Evolutionary conservation across 208 protist species (phyloP).

Genomic region (Leishmania lainsoni): DNA sequence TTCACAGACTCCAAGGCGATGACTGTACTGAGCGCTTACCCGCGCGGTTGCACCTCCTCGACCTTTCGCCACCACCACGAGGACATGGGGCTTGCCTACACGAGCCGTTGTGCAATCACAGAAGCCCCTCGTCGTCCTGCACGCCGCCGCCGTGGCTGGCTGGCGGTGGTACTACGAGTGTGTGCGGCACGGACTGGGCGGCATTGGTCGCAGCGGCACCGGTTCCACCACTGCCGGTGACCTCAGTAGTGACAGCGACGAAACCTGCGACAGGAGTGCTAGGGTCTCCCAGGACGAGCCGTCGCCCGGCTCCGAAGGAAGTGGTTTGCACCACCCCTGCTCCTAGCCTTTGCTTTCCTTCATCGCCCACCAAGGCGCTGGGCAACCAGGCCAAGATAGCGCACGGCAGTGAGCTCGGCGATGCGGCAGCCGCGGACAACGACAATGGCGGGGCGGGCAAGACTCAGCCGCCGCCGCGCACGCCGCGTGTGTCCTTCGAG

Average conservation of each 20-base stretch:
- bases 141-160: slow-evolving; percentile 19
- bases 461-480: slow-evolving; percentile 9
- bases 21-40: slow-evolving; percentile 16
- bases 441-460: slow-evolving; percentile 3
- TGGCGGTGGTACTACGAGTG: slow-evolving; percentile 1
- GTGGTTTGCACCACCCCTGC: background rate
- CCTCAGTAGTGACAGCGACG: background rate
- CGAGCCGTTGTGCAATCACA: slow-evolving; percentile 33
- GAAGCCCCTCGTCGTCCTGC: slow-evolving; percentile 32
- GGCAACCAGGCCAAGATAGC: background rate
- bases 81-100: slow-evolving; percentile 35
- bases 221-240: background rate
- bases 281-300: background rate
- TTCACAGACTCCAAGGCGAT: slow-evolving; percentile 21
- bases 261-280: background rate
- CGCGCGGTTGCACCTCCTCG: background rate
- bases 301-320: background rate
- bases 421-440: background rate
- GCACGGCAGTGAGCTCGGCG: background rate
- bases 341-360: background rate
- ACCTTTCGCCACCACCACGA: background rate
- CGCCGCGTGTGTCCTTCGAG: slow-evolving; percentile 1
- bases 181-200: slow-evolving; percentile 24
- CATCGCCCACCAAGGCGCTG: background rate
- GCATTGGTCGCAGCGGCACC: slow-evolving; percentile 25